Base-by-base conservation (phyloP, 176 grass and related monocot genomes). In the Zea mays region DNA sequence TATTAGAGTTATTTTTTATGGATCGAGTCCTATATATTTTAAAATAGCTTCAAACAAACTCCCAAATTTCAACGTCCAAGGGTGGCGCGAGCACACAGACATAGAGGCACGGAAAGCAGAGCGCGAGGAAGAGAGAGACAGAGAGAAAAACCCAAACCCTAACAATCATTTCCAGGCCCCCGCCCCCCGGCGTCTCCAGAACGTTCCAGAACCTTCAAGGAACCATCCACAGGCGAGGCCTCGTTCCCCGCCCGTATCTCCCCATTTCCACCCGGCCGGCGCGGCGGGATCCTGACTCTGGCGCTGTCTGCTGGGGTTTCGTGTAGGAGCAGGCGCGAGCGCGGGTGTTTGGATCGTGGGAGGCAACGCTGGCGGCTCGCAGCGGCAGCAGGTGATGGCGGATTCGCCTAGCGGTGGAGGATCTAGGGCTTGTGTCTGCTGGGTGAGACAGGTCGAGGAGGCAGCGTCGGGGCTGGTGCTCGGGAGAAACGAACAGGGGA, bases 281-380 rank as follows among this genome's bases (percentile, higher is more conserved):
- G 43, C 27, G 73, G 68, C 35, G 58, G 75, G 58, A 79, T 72
- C 72, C 61, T 59, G 58, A 63, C 65, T 16, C 17, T 69, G 67
- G 67, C 6, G 67, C 43, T 69, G 67, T 69, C 5, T 48, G 67
- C 43, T 48, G 10, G 47, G 74, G 14, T 82, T 74, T 41, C 54
- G 42, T 51, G 67, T n/a, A 37, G 72, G 65, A 84, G 46, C 73
- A 77, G 56, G 43, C 76, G 47, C 36, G 17, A 65, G 73, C 64
- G 69, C 64, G 48, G 58, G 60, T 13, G 67, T 69, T 76, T 81
- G 62, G 61, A 86, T 74, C 71, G 77, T 72, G 69, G 82, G 72
- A 66, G 73, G 85, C 88, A 89, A 87, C 92, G 71, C 88, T 94
- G 92, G 92, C 86, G 83, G 75, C 68, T 39, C 82, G 47, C 56